These are phyloP conservation scores for Cordyceps cicadae DNA, from an alignment of 2,329 filamentous ascomycete species.

Conservation along the genomic window DNA sequence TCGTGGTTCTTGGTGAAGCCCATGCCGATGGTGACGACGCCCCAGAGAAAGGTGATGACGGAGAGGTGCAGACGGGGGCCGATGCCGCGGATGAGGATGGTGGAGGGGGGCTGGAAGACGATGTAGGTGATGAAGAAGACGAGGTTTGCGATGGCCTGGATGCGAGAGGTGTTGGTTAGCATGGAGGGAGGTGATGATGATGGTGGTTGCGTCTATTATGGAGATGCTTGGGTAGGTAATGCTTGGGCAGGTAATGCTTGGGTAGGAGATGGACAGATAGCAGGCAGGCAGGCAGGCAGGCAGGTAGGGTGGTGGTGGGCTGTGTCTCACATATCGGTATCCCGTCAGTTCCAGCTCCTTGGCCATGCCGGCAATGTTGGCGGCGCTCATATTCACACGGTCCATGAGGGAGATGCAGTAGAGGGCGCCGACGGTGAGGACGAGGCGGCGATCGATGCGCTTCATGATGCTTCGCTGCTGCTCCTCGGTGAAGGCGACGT, in stretches of 20 bases:
- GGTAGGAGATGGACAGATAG: too few relatives aligned
- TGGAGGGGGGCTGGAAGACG: slow-evolving; percentile 63
- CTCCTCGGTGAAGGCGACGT: slow-evolving; percentile 42
- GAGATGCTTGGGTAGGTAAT: too few relatives aligned
- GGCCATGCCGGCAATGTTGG: slow-evolving; percentile 60
- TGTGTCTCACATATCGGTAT: slow-evolving; percentile 34
- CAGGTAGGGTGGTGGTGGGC: too few relatives aligned
- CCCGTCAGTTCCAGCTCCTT: slow-evolving; percentile 38
- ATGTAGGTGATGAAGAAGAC: slow-evolving; percentile 70
- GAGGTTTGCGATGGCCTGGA: slow-evolving; percentile 55
- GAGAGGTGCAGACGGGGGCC: slow-evolving; percentile 52
- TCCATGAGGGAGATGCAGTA: slow-evolving; percentile 76
- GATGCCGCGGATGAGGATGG: slow-evolving; percentile 57
- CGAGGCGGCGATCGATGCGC: slow-evolving; percentile 58
- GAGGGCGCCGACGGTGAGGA: slow-evolving; percentile 53
- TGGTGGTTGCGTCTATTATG: too few relatives aligned
- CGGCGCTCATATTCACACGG: slow-evolving; percentile 65
- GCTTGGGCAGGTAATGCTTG: too few relatives aligned
- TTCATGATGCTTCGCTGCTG: slow-evolving; percentile 62
- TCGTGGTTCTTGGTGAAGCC: slow-evolving; percentile 49
- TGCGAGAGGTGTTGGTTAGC: too few relatives aligned
- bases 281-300: too few relatives aligned
- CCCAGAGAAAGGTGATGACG: slow-evolving; percentile 50
- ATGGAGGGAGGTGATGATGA: too few relatives aligned
- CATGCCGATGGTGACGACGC: slow-evolving; percentile 55